phyloP scores from a whole-genome alignment of 768 basidiomycete species.

The Podaxis pistillaris region DNA sequence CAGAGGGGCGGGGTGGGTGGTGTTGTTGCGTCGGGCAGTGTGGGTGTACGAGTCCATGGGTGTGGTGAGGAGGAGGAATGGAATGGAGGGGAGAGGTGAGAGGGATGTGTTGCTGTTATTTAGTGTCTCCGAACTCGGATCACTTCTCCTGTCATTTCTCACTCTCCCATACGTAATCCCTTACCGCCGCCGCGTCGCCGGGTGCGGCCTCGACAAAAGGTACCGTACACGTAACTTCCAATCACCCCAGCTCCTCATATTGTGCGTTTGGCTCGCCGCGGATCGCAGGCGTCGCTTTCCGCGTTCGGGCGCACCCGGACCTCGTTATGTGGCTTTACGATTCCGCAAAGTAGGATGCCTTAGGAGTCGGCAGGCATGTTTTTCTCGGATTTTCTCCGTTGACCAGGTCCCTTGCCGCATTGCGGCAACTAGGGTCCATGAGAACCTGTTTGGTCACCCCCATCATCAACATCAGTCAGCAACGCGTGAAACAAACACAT shows the following conservation, averaged over 20 bases:
- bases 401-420: not conserved
- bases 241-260: not conserved
- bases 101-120: not conserved
- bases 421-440: not conserved
- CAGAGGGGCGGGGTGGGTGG: not conserved
- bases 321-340: too few relatives aligned
- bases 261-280: too few relatives aligned
- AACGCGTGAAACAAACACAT: not conserved
- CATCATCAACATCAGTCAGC: not conserved
- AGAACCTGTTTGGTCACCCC: not conserved
- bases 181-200: not conserved
- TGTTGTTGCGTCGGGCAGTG: not conserved
- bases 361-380: too few relatives aligned
- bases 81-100: not conserved
- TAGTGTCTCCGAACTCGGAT: constrained; percentile 1
- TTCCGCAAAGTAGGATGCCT: too few relatives aligned
- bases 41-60: not conserved
- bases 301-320: too few relatives aligned
- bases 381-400: not conserved
- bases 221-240: not conserved
- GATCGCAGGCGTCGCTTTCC: too few relatives aligned
- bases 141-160: not conserved
- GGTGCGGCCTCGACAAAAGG: not conserved
- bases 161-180: not conserved
- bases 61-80: not conserved